Conservation (phyloP, 2,329 filamentous ascomycete genomes). For the Colletotrichum caudatum region DNA sequence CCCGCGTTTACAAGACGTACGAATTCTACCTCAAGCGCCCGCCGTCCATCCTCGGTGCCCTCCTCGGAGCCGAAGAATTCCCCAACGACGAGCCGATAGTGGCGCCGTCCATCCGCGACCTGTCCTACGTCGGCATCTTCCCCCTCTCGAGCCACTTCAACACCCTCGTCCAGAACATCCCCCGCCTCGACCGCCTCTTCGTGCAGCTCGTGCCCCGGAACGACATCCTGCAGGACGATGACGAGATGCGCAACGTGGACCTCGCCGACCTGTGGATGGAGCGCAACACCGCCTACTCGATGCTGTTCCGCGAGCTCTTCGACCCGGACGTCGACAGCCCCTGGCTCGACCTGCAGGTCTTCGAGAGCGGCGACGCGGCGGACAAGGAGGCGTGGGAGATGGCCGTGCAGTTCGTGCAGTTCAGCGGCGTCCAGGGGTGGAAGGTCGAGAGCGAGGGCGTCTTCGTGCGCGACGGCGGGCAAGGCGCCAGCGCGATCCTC, state of each 20-base stretch:
- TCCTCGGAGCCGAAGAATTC: constrained; percentile 58
- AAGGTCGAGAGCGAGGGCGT: constrained; percentile 58
- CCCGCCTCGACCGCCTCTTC: constrained; percentile 64
- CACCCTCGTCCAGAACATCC: constrained; percentile 60
- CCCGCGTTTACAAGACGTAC: constrained; percentile 77
- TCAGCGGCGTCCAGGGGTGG: constrained; percentile 55
- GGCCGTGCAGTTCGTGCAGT: constrained; percentile 56
- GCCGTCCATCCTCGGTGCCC: constrained; percentile 69
- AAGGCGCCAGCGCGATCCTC: constrained; percentile 19
- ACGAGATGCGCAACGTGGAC: constrained; percentile 55
- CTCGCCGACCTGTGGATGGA: constrained; percentile 65
- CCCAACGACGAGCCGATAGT: constrained; percentile 54
- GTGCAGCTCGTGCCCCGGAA: constrained; percentile 61
- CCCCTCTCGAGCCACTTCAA: constrained; percentile 73
- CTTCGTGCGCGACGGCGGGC: constrained; percentile 52
- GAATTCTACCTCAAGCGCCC: constrained; percentile 76
- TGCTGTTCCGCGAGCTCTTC: constrained; percentile 58
- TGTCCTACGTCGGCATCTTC: constrained; percentile 75
- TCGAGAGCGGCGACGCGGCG: constrained; percentile 63
- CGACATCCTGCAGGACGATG: constrained; percentile 49
- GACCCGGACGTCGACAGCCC: constrained; percentile 44
- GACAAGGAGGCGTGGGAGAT: constrained; percentile 61
- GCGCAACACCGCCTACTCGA: constrained; percentile 62
- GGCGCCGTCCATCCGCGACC: constrained; percentile 57
- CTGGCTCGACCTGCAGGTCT: constrained; percentile 59